Base-by-base conservation (phyloP, 306 rosid genomes). In the Casuarina cunninghamiana region DNA sequence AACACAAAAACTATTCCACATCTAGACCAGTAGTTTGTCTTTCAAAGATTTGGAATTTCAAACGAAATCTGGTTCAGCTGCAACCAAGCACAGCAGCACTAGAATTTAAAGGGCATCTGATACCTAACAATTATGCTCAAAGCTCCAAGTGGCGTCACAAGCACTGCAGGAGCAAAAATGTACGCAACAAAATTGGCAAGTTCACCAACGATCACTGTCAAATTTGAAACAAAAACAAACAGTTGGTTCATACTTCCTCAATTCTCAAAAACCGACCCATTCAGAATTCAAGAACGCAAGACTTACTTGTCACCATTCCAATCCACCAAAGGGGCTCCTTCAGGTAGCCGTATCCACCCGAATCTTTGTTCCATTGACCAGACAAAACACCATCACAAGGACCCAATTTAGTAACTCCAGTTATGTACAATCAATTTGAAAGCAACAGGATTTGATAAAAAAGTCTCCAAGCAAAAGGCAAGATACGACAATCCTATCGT, bases 111-210 rank as follows among this genome's bases (percentile, higher is more conserved):
- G 26, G 35, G 15, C 32, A 45, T 5, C 26, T 1, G 60, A 44
- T 51, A 93, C 98, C 98, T 93, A 35, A 93, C 97, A 83, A 93
- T 93, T 76, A 93, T 93, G 86, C 98, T 93, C 83, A 93, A 84
- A 50, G 98, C 98, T 77, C 98, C 98, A 21, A 93, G 97, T 7
- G 98, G 98, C 0, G 97, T 91, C 66, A 93, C 98, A 48, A 93
- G 97, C 76, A 83, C 92, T 3, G 98, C 98, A 5, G 98, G 98
- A 15, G 98, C 94, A 42, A 85, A 93, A 50, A 91, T 75, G 58
- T 93, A 93, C 17, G 97, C 98, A 51, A 91, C 91, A 55, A 93
- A 93, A 87, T 93, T 93, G 49, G 98, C 85, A n/a, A 91, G 75
- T 78, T 93, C 98, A 17, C 98, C 98, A 35, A 91, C 91, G 83